A percentile compares a stretch with the other conserved stretches of the same genome.
These are phyloP conservation scores for Didymellaceae sp. DNA, from an alignment of 2,329 filamentous ascomycete genomes.

Conservation along the genomic window DNA sequence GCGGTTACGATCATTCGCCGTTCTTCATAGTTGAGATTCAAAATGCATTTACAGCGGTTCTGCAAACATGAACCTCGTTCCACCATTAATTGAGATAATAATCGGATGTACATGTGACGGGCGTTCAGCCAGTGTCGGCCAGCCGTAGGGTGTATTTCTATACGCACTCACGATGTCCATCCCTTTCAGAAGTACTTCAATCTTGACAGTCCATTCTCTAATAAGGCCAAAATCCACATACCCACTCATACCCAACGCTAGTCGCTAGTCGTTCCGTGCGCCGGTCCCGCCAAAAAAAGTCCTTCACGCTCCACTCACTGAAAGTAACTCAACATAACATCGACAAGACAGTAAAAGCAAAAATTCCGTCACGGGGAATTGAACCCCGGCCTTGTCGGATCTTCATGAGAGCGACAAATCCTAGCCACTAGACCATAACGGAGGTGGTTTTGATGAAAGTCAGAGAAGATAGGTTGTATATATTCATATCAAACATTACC, in stretches of 20 bases:
- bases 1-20: conserved; percentile 12
- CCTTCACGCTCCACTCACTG: not conserved
- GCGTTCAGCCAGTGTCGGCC: too few relatives aligned
- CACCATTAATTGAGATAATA: too few relatives aligned
- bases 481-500: too few relatives aligned
- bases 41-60: conserved; percentile 19
- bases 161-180: too few relatives aligned
- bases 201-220: too few relatives aligned
- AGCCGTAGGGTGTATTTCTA: too few relatives aligned
- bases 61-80: not conserved
- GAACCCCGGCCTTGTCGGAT: conserved; percentile 19
- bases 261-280: too few relatives aligned
- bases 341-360: not conserved
- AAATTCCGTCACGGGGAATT: conserved; percentile 18
- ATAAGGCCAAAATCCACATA: too few relatives aligned
- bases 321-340: too few relatives aligned
- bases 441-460: not conserved
- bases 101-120: not conserved
- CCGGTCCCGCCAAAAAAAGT: not conserved
- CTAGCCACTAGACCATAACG: conserved; percentile 21
- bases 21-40: conserved; percentile 7
- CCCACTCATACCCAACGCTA: not conserved
- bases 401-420: conserved; percentile 18
- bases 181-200: too few relatives aligned
- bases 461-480: too few relatives aligned